A percentile compares a stretch with the other conserved stretches of the same genome.
Conservation (phyloP, 1,139 yeast species). For the Candida tropicalis region DNA sequence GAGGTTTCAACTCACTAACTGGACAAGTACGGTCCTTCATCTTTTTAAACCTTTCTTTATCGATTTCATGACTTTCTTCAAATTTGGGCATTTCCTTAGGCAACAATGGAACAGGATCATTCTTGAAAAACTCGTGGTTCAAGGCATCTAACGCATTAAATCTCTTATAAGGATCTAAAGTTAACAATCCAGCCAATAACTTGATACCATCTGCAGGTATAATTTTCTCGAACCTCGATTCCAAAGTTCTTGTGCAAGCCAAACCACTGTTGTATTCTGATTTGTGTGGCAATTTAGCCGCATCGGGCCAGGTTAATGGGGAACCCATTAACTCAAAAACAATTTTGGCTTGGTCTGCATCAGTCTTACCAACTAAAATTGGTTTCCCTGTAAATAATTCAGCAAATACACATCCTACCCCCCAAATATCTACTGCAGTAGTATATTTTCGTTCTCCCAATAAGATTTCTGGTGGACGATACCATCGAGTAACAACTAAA, state of each 20-base stretch:
- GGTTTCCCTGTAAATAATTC: conserved; percentile 85
- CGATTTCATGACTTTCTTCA: conserved; percentile 89
- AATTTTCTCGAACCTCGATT: conserved; percentile 38
- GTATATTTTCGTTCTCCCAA: conserved; percentile 86
- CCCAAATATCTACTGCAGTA: conserved; percentile 97
- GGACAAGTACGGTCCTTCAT: conserved; percentile 15
- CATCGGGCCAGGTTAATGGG: conserved; percentile 75
- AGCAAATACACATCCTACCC: conserved; percentile 94
- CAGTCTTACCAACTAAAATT: conserved; percentile 82
- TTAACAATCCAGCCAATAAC: conserved; percentile 56
- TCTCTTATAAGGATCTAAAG: conserved; percentile 70
- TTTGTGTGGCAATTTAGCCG: conserved; percentile 62
- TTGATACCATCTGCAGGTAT: conserved; percentile 39
- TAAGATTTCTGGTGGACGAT: conserved; percentile 90
- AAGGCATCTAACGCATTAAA: conserved; percentile 80
- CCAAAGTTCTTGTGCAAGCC: conserved; percentile 58
- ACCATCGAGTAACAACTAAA: conserved; percentile 95
- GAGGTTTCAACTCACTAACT: conserved; percentile 7
- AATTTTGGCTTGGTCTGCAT: conserved; percentile 85
- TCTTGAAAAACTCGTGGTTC: conserved; percentile 65
- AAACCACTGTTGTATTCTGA: conserved; percentile 44
- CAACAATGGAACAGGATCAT: conserved; percentile 62
- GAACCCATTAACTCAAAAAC: conserved; percentile 84
- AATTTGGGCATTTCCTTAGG: conserved; percentile 65
- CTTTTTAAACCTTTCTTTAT: conserved; percentile 59